Base-by-base conservation (phyloP, 73 alveolate species). In the Paramecium sexaurelia region DNA sequence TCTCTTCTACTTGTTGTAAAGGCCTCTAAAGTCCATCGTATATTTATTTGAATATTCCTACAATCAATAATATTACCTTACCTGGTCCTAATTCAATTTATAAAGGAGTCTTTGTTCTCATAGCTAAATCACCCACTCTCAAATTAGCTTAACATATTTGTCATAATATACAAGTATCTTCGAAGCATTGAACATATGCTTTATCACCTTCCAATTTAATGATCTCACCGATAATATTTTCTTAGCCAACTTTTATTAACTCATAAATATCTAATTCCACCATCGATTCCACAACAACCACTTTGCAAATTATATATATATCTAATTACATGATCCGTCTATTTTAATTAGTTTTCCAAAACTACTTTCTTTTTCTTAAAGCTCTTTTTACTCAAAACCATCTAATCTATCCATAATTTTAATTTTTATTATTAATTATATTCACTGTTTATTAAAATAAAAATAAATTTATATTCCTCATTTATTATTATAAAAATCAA, bases 231-330 rank as follows among this genome's bases (percentile, higher is more conserved):
- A 96, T 98, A 51, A 98, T 95, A 69, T 93, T 93, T 89, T 97
- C 98, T 97, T 98, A 96, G n/a, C 99, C 99, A 51, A 98, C 97
- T 90, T 97, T 96, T 51, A 98, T 95, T 57, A 96, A 94, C 92
- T 98, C 99, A 94, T 94, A 98, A 99, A 98, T 96, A 93, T 97
- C 96, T 37, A 99, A 94, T 43, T 99, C 99, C 67, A 98, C 94
- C 99, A 98, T 98, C 67, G 94, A 94, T 88, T 98, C 98, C 29
- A 99, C 99, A 67, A 97, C 99, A 93, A 98, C 99, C 13, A 56
- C 75, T 56, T 6, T 56, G 0, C 32, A 7, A 56, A 10, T 6
- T 10, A 2, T 0, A 56, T 24, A 56, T 24, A 24, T 9, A 9
- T 9, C 17, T 6, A 26, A 26, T 10, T 57, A 56, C 41, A 11